phyloP scores from a whole-genome alignment of 148 eudicot species.

The Vaccinium darrowii region DNA sequence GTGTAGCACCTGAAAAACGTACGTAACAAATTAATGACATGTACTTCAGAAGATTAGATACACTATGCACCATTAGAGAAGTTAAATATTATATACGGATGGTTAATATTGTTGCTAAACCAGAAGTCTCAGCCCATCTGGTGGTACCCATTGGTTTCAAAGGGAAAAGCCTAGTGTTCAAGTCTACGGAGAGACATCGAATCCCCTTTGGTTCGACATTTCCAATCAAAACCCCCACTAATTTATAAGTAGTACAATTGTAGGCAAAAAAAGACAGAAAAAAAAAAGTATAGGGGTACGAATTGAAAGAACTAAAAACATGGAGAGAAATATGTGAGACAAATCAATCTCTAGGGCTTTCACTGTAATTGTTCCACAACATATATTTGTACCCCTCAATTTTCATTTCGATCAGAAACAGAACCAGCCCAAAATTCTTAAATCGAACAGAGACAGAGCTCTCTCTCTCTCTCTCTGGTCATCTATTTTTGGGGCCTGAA shows the following conservation, averaged over 20 bases:
- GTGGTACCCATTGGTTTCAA: no score
- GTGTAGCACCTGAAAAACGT: neutral
- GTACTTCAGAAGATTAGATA: neutral
- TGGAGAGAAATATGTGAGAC: neutral
- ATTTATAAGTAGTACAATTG: no score
- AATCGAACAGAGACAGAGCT: neutral
- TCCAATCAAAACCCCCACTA: no score
- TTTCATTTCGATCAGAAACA: neutral
- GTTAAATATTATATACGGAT: neutral
- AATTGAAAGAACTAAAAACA: neutral
- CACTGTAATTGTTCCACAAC: neutral
- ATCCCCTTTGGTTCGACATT: no score
- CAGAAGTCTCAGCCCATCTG: no score
- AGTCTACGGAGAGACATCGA: no score
- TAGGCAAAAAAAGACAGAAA: no score
- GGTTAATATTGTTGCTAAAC: neutral
- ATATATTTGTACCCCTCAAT: slow-evolving; percentile 2
- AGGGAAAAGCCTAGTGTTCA: no score
- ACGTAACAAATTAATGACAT: neutral
- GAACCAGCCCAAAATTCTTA: neutral
- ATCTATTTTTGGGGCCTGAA: neutral
- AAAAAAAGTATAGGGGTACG: neutral
- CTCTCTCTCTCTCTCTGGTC: neutral
- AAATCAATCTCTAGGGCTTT: neutral
- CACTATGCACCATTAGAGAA: no score